Evolutionary conservation across 1,139 yeast species (phyloP).

Genomic region (Wickerhamomyces sp.): DNA sequence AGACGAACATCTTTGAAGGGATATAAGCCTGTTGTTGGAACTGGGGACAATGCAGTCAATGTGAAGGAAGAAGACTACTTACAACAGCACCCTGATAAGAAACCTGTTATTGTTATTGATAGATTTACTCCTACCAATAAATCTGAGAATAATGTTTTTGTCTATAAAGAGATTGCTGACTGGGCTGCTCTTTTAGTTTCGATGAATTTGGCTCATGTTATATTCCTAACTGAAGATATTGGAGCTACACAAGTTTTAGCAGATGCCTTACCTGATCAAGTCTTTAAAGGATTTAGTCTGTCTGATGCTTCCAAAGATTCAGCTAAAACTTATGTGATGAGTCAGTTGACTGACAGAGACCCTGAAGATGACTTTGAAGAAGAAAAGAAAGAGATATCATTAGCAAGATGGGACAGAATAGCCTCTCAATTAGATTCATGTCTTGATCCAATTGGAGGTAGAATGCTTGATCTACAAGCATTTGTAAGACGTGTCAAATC

Average conservation of each 20-base stretch:
- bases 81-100: conserved; percentile 79
- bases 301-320: conserved; percentile 78
- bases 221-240: conserved; percentile 80
- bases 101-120: conserved; percentile 84
- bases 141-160: conserved; percentile 59
- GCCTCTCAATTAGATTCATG: conserved; percentile 44
- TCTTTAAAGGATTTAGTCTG: conserved; percentile 67
- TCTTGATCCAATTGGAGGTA: conserved; percentile 81
- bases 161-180: conserved; percentile 75
- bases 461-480: conserved; percentile 90
- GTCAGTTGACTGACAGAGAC: conserved; percentile 43
- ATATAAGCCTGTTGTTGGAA: conserved; percentile 27
- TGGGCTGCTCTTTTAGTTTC: conserved; percentile 83
- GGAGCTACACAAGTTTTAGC: conserved; percentile 68
- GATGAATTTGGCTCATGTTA: conserved; percentile 83
- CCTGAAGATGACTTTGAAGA: conserved; percentile 18
- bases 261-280: conserved; percentile 78
- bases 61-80: conserved; percentile 76
- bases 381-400: conserved; percentile 8
- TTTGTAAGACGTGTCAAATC: conserved; percentile 82
- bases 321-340: conserved; percentile 66
- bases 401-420: conserved; percentile 15
- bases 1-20: conserved; percentile 60
- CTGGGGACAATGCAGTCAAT: conserved; percentile 27
- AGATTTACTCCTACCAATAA: conserved; percentile 57